A percentile compares a stretch with the other conserved stretches of the same genome.
These are phyloP conservation scores for Imleria badia DNA, from an alignment of 768 basidiomycete genomes.

Conservation along the genomic window DNA sequence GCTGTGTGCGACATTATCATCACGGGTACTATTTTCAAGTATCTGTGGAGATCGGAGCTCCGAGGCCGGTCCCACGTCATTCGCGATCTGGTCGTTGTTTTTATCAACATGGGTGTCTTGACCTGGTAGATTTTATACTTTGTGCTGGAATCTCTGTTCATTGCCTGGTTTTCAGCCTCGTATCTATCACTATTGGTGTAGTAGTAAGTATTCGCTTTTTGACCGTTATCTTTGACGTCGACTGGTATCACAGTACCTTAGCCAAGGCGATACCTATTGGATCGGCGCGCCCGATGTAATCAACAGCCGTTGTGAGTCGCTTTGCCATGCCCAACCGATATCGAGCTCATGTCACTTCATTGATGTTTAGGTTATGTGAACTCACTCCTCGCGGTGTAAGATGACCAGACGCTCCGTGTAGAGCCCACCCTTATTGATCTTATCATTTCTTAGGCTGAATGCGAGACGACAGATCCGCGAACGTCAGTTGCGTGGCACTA, in stretches of 20 bases:
- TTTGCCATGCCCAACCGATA: not conserved
- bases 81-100: slow-evolving; percentile 11
- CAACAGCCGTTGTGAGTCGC: slow-evolving; percentile 9
- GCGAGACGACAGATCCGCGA: slow-evolving; percentile 7
- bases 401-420: not conserved
- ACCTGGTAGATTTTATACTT: slow-evolving; percentile 4
- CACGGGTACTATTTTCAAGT: slow-evolving; percentile 9
- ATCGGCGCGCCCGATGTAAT: slow-evolving; percentile 5
- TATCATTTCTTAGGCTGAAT: slow-evolving; percentile 11
- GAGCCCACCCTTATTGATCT: too few species aligned
- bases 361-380: slow-evolving; percentile 11
- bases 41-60: slow-evolving; percentile 12
- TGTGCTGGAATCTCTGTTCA: not conserved
- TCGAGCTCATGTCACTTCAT: not conserved
- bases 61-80: not conserved
- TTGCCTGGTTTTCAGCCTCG: not conserved
- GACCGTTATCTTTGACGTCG: not conserved
- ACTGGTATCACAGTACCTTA: slow-evolving; percentile 3
- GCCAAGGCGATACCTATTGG: slow-evolving; percentile 9
- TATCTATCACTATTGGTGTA: slow-evolving; percentile 3
- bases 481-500: not conserved
- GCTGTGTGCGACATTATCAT: slow-evolving; percentile 13
- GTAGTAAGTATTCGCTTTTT: not conserved
- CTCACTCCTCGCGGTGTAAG: slow-evolving; percentile 14
- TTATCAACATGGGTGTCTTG: slow-evolving; percentile 15